Base-by-base conservation (phyloP, 768 basidiomycete genomes). In the Boletellus ananiceps region DNA sequence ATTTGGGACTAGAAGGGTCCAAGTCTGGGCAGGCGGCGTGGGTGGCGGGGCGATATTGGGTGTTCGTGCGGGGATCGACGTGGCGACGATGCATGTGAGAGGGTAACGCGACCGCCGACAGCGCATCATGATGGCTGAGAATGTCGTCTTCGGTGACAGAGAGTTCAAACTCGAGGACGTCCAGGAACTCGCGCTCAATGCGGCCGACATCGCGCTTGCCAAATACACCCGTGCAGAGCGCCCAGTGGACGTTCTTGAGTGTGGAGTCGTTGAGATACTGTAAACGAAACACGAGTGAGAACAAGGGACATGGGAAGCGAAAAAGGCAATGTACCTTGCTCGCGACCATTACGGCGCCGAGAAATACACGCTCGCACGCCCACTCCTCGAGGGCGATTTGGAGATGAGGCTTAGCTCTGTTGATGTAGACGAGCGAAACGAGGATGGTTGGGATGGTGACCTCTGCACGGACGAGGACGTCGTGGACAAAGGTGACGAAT, bases 191-290 rank as follows among this genome's bases (percentile, higher is more conserved):
- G 59, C 87, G 80, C 68, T 89, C 86, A 61, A 88, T 88, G 57
- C 86, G 79, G 40, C 85, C 86, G 23, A 88, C 79, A 58, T 89
- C 87, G 35, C 86, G 80, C 65, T 86, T 87, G 56, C 86, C 85
- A 63, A 89, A 89, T 23, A 88, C 83, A 27, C 84, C 83, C 0
- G 87, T 87, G 68, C 86, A 88, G n/a, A 86, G 73, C 8, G 86
- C 84, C 90, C 90, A 93, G 66, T 93, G 90, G 43, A 87, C 76
- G 69, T 93, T 93, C 76, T 93, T 93, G 14, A 92, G 77, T 23
- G 88, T 89, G 14, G 86, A 90, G 65, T 94, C 92, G 65, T 93
- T 92, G 32, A 86, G 72, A 63, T 93, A 93, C 82, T 88, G 51
- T 15, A 23, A 31, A 19, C 13, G 45, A 44, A 45, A 40, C 31